Base-by-base conservation (phyloP, 2,329 filamentous ascomycete genomes). In the Aspergillus clavatus region DNA sequence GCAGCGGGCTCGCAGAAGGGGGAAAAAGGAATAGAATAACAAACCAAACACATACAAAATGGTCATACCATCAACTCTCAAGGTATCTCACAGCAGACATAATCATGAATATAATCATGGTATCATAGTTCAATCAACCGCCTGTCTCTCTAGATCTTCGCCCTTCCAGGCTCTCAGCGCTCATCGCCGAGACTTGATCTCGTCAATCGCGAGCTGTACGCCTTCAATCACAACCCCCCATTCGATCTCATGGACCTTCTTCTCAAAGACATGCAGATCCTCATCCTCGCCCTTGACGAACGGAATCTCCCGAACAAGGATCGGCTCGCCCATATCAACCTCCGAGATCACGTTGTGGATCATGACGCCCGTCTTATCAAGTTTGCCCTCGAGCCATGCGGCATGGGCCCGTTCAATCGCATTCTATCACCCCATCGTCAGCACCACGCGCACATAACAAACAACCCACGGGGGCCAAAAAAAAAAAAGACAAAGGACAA, bases 341-440 rank as follows among this genome's bases (percentile, higher is more conserved):
- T 91, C 81, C 7, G 72, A 74, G 50, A 87, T 83, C 38, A 95
- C 89, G 67, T 90, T 84, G 70, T 95, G 89, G 12, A 89, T 82
- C 90, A 95, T 95, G 43, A 94, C 83, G 0, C 90, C 89, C 0
- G 81, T 89, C 53, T 76, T 78, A 53, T 78, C 77, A 54, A 86
- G 77, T 57, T 83, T 79, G 7, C 88, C 78, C 52, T 77, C 78
- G 61, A 82, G 68, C 62, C 86, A 89, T 46, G 87, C 88, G 38
- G 80, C 76, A 68, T 82, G 89, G 3, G 89, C 88, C 19, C 87
- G 76, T 57, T 86, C 81, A 56, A 95, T 94, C 12, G 89, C 89
- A 53, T 78, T 69, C 53, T 70, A 45, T 7, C 47, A 22, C 23
- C 23, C 23, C 23, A 24, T 24, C 23, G 23, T 4, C n/a, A n/a